Evolutionary conservation across 1,284 basidiomycete genomes (phyloP).

Genomic region (Pseudozyma thailandica): DNA sequence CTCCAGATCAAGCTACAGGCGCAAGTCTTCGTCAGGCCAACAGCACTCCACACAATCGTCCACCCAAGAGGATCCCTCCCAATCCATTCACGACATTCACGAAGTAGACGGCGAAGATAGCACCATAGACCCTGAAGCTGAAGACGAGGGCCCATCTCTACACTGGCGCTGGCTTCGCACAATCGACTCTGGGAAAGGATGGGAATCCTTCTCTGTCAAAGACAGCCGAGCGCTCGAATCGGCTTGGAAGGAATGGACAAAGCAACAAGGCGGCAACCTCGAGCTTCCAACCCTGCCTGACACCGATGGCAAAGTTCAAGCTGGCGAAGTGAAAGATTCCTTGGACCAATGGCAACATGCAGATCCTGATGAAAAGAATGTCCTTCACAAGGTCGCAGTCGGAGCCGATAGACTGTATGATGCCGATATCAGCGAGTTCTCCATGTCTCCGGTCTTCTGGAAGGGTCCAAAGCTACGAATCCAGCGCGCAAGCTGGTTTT

Average conservation of each 20-base stretch:
- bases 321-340: conserved; percentile 31
- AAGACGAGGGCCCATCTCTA: conserved; percentile 30
- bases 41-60: conserved; percentile 18
- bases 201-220: conserved; percentile 37
- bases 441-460: conserved; percentile 72
- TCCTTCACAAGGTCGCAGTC: conserved; percentile 49
- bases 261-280: conserved; percentile 36
- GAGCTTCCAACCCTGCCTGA: conserved; percentile 31
- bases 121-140: conserved; percentile 14
- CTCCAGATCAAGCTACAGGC: conserved; percentile 19
- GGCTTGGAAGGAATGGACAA: conserved; percentile 36
- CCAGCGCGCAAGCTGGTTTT: conserved; percentile 72
- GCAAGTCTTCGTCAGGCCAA: conserved; percentile 23
- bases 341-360: conserved; percentile 23
- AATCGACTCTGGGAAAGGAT: conserved; percentile 32
- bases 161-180: conserved; percentile 42
- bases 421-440: conserved; percentile 47
- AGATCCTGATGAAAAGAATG: conserved; percentile 37
- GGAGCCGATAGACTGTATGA: conserved; percentile 53
- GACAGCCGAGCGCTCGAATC: conserved; percentile 44
- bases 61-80: conserved; percentile 6
- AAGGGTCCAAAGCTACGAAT: conserved; percentile 71
- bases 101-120: conserved; percentile 24
- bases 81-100: conserved; percentile 22
- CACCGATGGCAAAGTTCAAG: conserved; percentile 38